phyloP scores from a whole-genome alignment of 129 eudicot genomes.

The Chrysanthemum lavandulifolium region DNA sequence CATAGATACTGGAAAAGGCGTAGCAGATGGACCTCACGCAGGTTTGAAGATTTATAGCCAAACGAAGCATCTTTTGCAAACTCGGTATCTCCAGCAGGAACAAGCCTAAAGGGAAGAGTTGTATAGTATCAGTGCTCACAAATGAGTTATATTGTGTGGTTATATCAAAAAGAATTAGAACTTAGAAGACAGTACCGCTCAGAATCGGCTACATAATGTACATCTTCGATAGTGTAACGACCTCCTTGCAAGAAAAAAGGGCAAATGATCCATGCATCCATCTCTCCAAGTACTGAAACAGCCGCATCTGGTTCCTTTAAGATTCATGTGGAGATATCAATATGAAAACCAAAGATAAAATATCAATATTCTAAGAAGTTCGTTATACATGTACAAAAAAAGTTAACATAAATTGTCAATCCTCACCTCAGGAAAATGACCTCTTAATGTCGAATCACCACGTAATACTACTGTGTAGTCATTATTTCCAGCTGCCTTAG shows the following conservation, averaged over 20 bases:
- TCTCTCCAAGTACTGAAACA: conserved; percentile 89
- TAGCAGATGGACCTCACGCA: conserved; percentile 65
- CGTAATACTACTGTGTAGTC: conserved; percentile 94
- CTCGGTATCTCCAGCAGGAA: conserved; percentile 98
- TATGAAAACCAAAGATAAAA: conserved; percentile 5
- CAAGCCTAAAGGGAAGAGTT: conserved; percentile 53
- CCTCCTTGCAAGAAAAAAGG: conserved; percentile 99
- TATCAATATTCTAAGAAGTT: conserved; percentile 9
- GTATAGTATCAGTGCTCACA: conserved; percentile 14
- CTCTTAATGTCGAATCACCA: conserved; percentile 97
- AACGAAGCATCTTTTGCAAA: conserved; percentile 99
- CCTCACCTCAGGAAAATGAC: conserved; percentile 98
- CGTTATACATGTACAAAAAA: conserved; percentile 16
- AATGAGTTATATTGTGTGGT: conserved; percentile 15
- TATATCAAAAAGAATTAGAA: not conserved
- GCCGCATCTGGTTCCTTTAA: conserved; percentile 94
- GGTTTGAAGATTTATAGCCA: conserved; percentile 93
- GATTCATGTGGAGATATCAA: conserved; percentile 17
- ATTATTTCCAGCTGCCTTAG: conserved; percentile 51
- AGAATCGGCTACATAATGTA: conserved; percentile 94
- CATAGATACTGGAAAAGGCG: too few relatives aligned
- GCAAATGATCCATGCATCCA: conserved; percentile 98
- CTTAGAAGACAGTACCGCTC: conserved; percentile 50
- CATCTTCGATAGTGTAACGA: conserved; percentile 82
- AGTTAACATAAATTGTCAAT: conserved; percentile 11